Evolutionary conservation across 495 filamentous ascomycete species (phyloP), one percentile per base, ranked within the genome.

Genomic region (Annulohypoxylon moriforme): DNA sequence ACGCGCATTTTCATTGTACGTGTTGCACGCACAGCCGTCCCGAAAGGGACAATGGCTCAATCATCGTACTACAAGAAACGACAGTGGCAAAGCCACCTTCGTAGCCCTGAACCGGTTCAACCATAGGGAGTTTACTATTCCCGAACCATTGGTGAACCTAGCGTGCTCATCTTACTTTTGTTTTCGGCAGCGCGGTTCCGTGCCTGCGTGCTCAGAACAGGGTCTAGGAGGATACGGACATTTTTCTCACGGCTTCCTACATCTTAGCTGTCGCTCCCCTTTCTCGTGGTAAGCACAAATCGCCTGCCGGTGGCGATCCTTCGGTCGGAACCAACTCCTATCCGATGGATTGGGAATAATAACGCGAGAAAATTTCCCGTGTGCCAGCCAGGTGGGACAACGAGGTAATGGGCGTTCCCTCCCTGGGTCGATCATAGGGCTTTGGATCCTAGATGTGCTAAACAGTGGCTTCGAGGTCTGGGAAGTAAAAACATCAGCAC

Each of bases 181-280:
- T 56, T 60, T 34, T 69, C 71, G 66, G 61, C 38, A 73, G 31
- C 40, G 44, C 20, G 13, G 57, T 64, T 60, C 65, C 64, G 55
- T 57, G 60, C 46, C 60, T 67, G 55, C 24, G 47, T 52, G 3
- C 0, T n/a, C 29, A 58, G 40, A n/a, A 59, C 47, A 52, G 56
- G 46, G 31, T 27, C 49, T 44, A 22, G 22, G 14, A 22, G 22
- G 14, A 24, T 53, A 55, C 58, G 61, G 61, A 63, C 62, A 69
- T 55, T 63, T 69, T 49, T 24, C 27, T 6, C 27, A 29, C 27
- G 27, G 27, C 27, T 56, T 22, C 29, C 57, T 57, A 58, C 70
- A 57, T 56, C 36, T 11, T 13, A 40, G 3, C 53, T 64, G 59
- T 60, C 33, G 64, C 22, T 55, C 46, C 49, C 65, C 61, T 69